phyloP scores from a whole-genome alignment of 2,329 filamentous ascomycete genomes.

The Cytospora schulzeri region DNA sequence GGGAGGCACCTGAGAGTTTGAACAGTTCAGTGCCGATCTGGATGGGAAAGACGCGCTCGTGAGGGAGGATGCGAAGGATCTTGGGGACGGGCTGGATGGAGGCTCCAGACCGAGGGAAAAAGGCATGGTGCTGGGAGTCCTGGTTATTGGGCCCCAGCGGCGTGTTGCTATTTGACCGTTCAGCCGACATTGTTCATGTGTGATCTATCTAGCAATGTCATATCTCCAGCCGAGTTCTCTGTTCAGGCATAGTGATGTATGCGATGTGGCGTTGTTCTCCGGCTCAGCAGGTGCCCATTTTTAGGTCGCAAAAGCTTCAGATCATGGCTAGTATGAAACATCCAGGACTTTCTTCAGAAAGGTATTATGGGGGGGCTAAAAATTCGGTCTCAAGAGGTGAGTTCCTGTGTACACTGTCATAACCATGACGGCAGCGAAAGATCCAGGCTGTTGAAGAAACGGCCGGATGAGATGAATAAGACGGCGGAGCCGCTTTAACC shows the following conservation, averaged over 20 bases:
- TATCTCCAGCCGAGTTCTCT: not conserved
- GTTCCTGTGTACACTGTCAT: not conserved
- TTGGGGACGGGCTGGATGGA: conserved; percentile 41
- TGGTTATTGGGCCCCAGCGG: conserved; percentile 13
- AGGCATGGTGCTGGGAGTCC: conserved; percentile 8
- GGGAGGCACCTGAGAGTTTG: conserved; percentile 71
- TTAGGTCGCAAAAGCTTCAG: not conserved
- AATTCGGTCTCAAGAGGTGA: not conserved
- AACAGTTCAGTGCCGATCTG: conserved; percentile 74
- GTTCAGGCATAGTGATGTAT: not conserved
- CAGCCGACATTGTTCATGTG: conserved; percentile 12
- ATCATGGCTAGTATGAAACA: not conserved
- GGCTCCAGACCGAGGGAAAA: conserved; percentile 17
- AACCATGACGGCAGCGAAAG: no score
- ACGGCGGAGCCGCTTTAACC: not conserved
- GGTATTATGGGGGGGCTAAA: not conserved
- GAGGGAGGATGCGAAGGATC: conserved; percentile 63
- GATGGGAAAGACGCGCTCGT: conserved; percentile 73
- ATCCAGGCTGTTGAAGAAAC: not conserved
- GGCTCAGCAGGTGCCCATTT: not conserved
- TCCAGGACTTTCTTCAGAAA: not conserved
- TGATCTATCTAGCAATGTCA: conserved; percentile 6
- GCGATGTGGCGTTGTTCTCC: not conserved
- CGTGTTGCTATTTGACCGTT: conserved; percentile 18
- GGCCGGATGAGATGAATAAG: conserved; percentile 3